These are phyloP conservation scores for Rhizoclosmatium sp. DNA, from an alignment of 192 early-diverging fungal species.

Conservation along the genomic window DNA sequence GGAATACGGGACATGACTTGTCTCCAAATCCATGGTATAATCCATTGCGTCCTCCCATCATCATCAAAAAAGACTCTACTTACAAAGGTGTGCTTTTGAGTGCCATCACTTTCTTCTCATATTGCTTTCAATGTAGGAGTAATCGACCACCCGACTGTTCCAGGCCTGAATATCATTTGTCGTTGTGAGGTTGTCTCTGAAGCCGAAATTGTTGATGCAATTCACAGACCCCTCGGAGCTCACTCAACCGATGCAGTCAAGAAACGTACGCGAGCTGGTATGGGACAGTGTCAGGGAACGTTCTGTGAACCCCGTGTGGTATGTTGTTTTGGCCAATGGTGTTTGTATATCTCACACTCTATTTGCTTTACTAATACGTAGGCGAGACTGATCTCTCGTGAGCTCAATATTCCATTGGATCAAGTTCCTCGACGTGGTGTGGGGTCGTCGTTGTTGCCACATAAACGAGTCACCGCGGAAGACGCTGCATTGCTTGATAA, in stretches of 20 bases:
- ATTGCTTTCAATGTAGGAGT: constrained; percentile 18
- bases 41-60: constrained; percentile 45
- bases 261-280: constrained; percentile 54
- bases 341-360: no score
- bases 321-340: not conserved
- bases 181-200: constrained; percentile 58
- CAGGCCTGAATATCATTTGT: constrained; percentile 56
- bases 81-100: constrained; percentile 26
- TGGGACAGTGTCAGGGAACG: constrained; percentile 58
- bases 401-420: constrained; percentile 42
- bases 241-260: constrained; percentile 55
- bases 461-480: constrained; percentile 50
- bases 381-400: constrained; percentile 48
- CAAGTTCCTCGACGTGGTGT: constrained; percentile 43
- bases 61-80: constrained; percentile 41
- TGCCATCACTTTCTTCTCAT: not conserved
- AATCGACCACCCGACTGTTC: constrained; percentile 51
- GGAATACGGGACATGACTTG: constrained; percentile 6
- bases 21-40: constrained; percentile 37
- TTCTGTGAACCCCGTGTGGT: constrained; percentile 57
- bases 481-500: constrained; percentile 43
- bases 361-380: not conserved
- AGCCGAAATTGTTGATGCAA: constrained; percentile 57
- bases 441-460: constrained; percentile 52
- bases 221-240: constrained; percentile 46